These are phyloP conservation scores for Isabelozyma rhagii DNA, from an alignment of 805 yeast species.

Conservation along the genomic window DNA sequence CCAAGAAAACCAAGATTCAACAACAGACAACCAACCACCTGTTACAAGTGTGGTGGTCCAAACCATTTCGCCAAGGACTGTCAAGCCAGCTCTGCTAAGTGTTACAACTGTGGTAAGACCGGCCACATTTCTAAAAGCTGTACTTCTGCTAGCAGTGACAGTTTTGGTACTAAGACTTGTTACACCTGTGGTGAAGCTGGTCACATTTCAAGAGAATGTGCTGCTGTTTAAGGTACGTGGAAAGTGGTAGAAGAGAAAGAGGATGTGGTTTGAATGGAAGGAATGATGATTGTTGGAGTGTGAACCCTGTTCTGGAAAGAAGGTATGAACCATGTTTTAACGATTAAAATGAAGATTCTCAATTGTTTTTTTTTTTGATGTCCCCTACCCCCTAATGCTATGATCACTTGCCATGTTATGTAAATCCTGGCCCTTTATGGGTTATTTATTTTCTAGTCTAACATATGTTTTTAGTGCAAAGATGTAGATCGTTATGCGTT, in stretches of 20 bases:
- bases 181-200: constrained; percentile 78
- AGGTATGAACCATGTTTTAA: not conserved
- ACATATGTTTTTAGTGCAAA: not conserved
- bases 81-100: constrained; percentile 66
- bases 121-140: constrained; percentile 92
- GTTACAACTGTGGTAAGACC: constrained; percentile 88
- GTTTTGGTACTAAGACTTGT: constrained; percentile 53
- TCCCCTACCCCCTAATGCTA: not conserved
- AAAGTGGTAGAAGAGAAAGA: not conserved
- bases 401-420: constrained; percentile 7
- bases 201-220: constrained; percentile 83
- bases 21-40: constrained; percentile 46
- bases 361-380: not conserved
- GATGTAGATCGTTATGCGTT: not conserved
- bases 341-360: not conserved
- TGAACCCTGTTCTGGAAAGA: not conserved
- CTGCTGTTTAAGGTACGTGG: constrained; percentile 3
- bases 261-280: not conserved
- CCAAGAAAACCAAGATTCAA: constrained; percentile 15
- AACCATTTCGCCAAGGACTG: constrained; percentile 93
- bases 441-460: no score
- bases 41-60: constrained; percentile 91
- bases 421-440: no score
- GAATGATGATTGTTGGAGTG: not conserved
- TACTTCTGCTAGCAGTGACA: constrained; percentile 49